Percentiles rank a stretch among this genome's conserved stretches.
Evolutionary conservation across 2,329 filamentous ascomycete species (phyloP).

Genomic region (Acephala macrosclerotiorum): DNA sequence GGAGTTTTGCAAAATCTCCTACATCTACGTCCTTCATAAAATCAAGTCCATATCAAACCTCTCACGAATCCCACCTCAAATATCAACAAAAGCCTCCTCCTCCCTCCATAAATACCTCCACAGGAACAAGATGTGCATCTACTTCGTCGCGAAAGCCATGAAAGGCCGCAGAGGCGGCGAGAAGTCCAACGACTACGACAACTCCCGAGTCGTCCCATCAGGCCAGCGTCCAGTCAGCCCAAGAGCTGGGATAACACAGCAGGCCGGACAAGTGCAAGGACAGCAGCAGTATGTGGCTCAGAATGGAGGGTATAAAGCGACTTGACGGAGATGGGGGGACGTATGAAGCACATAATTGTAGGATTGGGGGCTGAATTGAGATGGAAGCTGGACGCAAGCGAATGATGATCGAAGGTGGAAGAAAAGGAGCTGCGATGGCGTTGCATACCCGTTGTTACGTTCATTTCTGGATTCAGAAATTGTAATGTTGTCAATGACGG

Average conservation of each 20-base stretch:
- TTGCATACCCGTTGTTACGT: not conserved
- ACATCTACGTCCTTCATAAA: not conserved
- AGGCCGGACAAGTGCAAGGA: not conserved
- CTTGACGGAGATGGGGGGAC: not conserved
- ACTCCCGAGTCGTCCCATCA: not conserved
- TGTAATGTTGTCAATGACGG: not conserved
- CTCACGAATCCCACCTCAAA: not conserved
- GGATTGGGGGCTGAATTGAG: not conserved
- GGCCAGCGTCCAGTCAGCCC: not conserved
- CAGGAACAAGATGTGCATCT: not conserved
- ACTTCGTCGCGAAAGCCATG: not conserved
- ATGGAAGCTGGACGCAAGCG: not conserved
- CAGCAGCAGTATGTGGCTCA: not conserved
- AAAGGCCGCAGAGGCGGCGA: not conserved
- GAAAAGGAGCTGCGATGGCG: not conserved
- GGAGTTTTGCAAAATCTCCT: not conserved
- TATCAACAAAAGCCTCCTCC: not conserved
- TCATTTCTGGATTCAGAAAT: not conserved
- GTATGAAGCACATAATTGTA: not conserved
- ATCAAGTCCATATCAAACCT: no score
- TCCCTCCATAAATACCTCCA: not conserved
- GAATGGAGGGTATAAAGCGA: conserved; percentile 2
- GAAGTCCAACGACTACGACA: not conserved
- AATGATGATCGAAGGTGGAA: no score
- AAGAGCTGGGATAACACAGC: not conserved